Percentiles rank a stretch among this genome's conserved stretches.
These are phyloP conservation scores for Alternaria sp. DNA, from an alignment of 2,329 filamentous ascomycete genomes.

Conservation along the genomic window DNA sequence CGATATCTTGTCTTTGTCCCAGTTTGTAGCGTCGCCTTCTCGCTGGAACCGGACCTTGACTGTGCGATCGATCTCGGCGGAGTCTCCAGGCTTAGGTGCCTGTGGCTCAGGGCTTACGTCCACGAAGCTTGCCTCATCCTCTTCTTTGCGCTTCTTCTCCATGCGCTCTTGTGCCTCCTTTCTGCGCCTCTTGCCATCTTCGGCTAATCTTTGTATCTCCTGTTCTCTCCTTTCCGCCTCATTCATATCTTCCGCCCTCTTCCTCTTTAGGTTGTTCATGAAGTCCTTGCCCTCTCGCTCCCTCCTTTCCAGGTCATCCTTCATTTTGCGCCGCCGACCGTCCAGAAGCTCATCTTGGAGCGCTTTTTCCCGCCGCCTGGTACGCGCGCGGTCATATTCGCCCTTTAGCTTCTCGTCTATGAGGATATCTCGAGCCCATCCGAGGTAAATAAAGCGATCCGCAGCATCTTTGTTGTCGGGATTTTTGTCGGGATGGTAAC, in stretches of 20 bases:
- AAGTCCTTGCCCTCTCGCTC: conserved; percentile 61
- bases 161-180: conserved; percentile 62
- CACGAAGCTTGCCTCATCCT: conserved; percentile 49
- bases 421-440: conserved; percentile 85
- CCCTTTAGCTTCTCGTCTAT: conserved; percentile 72
- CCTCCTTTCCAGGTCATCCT: conserved; percentile 82
- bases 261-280: conserved; percentile 46
- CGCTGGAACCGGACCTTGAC: conserved; percentile 64
- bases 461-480: conserved; percentile 66
- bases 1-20: conserved; percentile 57
- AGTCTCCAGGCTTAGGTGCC: conserved; percentile 38
- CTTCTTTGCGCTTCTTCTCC: conserved; percentile 59
- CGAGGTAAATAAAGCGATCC: conserved; percentile 82
- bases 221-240: conserved; percentile 66
- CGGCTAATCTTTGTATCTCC: conserved; percentile 53
- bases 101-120: conserved; percentile 33
- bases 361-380: conserved; percentile 72
- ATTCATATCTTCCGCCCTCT: conserved; percentile 52
- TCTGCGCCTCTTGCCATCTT: conserved; percentile 59
- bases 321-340: conserved; percentile 74
- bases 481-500: conserved; percentile 93
- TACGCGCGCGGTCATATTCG: conserved; percentile 78
- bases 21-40: conserved; percentile 51
- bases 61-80: conserved; percentile 61
- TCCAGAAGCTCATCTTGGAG: conserved; percentile 76